Conservation (phyloP, 169 alveolate species). For the Eimeria praecox region DNA sequence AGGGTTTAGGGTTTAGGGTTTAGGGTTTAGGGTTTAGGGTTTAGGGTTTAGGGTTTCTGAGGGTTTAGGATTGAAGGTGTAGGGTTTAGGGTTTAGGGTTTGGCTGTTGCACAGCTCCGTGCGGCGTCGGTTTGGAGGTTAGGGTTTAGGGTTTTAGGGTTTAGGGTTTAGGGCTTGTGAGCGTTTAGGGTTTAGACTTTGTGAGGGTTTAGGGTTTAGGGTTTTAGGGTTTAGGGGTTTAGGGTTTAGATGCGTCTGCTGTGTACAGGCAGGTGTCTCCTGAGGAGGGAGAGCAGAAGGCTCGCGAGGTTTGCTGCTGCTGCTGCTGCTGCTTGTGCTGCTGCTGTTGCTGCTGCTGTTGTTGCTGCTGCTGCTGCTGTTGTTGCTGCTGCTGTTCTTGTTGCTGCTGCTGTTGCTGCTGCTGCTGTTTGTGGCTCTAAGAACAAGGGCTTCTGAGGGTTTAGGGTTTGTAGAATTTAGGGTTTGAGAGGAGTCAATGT, state of each 20-base stretch:
- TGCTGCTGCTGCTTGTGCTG: too few species aligned
- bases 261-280: constrained; percentile 90
- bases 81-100: constrained; percentile 1
- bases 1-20: constrained; percentile 3
- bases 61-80: neutral
- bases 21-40: neutral
- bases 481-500: constrained; percentile 14
- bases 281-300: constrained; percentile 96
- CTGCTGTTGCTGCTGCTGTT: constrained; percentile 86
- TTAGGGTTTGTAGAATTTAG: neutral
- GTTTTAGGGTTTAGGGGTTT: neutral
- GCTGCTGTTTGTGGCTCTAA: neutral
- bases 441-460: neutral
- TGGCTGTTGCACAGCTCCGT: neutral
- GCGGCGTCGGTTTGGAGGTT: neutral
- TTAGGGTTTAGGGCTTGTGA: neutral
- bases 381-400: neutral
- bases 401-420: neutral
- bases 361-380: constrained; percentile 21
- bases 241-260: neutral
- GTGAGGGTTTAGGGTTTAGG: neutral
- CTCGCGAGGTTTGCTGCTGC: neutral
- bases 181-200: constrained; percentile 3
- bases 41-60: neutral
- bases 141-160: neutral